phyloP scores from a whole-genome alignment of 805 yeast genomes.

The Ogataea methylovora region DNA sequence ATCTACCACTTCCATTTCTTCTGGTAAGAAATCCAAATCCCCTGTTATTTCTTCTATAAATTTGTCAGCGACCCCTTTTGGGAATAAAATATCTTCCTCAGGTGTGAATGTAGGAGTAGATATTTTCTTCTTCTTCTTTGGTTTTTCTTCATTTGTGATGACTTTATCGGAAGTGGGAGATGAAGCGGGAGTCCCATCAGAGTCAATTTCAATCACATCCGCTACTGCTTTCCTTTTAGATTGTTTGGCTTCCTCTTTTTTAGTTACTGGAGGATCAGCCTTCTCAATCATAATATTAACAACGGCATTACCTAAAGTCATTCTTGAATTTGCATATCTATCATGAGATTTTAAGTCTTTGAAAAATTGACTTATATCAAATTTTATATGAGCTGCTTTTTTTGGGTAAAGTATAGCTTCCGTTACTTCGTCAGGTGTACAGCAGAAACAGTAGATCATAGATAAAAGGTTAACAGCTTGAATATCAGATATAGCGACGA shows the following conservation, averaged over 20 bases:
- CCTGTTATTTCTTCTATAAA: constrained; percentile 12
- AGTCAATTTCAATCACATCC: no score
- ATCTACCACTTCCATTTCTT: constrained; percentile 19
- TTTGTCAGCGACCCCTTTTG: constrained; percentile 8
- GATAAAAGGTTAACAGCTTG: constrained; percentile 23
- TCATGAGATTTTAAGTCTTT: constrained; percentile 17
- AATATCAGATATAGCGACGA: constrained; percentile 17
- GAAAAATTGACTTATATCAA: constrained; percentile 21
- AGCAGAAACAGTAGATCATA: constrained; percentile 21
- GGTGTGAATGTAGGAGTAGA: no score
- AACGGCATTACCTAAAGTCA: constrained; percentile 13
- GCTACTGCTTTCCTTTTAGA: not conserved
- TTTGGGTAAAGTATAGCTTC: constrained; percentile 15
- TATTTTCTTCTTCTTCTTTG: no score
- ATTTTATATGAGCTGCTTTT: constrained; percentile 15
- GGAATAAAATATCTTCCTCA: constrained; percentile 5
- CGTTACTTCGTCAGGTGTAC: constrained; percentile 5
- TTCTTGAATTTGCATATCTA: constrained; percentile 16
- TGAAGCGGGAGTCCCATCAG: no score
- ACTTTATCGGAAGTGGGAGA: no score
- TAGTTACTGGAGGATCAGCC: constrained; percentile 4
- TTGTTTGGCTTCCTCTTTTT: not conserved
- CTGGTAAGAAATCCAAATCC: constrained; percentile 13
- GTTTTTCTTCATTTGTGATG: no score
- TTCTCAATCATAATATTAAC: constrained; percentile 13